Conservation (phyloP, 495 filamentous ascomycete species). For the Thozetella sp. region DNA sequence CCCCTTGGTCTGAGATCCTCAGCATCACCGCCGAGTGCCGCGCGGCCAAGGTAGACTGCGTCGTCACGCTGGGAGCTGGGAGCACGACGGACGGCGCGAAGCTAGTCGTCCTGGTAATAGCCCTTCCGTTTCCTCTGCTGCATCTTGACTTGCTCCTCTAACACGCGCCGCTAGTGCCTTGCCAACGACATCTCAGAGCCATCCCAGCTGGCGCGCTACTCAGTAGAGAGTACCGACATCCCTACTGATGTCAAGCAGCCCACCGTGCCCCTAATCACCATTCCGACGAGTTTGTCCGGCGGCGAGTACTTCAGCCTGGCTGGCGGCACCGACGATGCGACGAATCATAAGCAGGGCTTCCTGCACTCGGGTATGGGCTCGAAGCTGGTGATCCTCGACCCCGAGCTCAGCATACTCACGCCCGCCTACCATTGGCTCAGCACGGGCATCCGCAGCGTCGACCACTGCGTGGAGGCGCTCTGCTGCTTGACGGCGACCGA, state of each 20-base stretch:
- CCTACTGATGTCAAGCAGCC: conserved; percentile 36
- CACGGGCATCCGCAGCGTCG: conserved; percentile 59
- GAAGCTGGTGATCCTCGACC: conserved; percentile 58
- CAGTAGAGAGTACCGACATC: conserved; percentile 30
- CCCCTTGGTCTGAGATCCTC: conserved; percentile 58
- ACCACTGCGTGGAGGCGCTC: conserved; percentile 63
- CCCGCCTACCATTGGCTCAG: conserved; percentile 58
- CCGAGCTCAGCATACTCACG: conserved; percentile 49
- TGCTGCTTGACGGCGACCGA: conserved; percentile 44
- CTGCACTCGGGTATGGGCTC: conserved; percentile 40
- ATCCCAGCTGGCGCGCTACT: conserved; percentile 40
- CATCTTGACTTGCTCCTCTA: too few species aligned
- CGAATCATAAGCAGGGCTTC: conserved; percentile 54
- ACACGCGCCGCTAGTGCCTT: too few species aligned
- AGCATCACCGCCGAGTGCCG: conserved; percentile 48
- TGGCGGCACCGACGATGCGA: conserved; percentile 55
- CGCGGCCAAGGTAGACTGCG: conserved; percentile 44
- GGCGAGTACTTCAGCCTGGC: conserved; percentile 61
- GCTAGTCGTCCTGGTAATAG: conserved; percentile 50
- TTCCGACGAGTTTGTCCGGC: conserved; percentile 61
- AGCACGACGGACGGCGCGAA: conserved; percentile 63
- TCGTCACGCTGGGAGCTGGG: conserved; percentile 61
- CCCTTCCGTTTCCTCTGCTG: neutral
- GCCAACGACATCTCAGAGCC: conserved; percentile 34
- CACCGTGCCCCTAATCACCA: conserved; percentile 52